Conservation (phyloP, 1,284 basidiomycete species). For the Pisolithus thermaeus region DNA sequence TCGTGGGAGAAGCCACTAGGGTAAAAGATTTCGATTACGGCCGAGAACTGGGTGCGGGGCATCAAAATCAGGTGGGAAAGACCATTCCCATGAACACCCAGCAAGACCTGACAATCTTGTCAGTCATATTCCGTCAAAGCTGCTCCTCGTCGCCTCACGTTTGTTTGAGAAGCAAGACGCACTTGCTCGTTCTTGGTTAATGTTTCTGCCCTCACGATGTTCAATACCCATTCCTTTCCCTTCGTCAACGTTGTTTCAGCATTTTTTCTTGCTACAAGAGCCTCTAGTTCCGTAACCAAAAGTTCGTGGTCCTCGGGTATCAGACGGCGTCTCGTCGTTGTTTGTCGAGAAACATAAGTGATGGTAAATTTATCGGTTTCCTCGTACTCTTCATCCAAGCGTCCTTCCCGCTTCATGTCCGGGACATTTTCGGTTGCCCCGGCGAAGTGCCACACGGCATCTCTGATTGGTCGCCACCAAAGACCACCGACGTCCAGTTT, state of each 20-base stretch:
- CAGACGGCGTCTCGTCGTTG: constrained; percentile 44
- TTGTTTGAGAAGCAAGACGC: constrained; percentile 54
- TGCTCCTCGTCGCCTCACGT: constrained; percentile 34
- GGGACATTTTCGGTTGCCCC: constrained; percentile 32
- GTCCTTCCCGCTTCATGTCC: neutral
- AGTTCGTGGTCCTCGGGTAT: constrained; percentile 52
- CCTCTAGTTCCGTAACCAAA: constrained; percentile 53
- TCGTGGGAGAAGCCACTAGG: constrained; percentile 76
- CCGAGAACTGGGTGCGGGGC: constrained; percentile 57
- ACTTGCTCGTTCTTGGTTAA: constrained; percentile 72
- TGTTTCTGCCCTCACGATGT: constrained; percentile 59
- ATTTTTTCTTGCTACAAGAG: constrained; percentile 44
- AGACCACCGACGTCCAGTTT: constrained; percentile 32
- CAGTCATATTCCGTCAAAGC: neutral
- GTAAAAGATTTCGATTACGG: constrained; percentile 79
- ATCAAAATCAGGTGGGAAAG: constrained; percentile 76
- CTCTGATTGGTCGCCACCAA: constrained; percentile 69
- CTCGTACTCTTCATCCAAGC: constrained; percentile 26
- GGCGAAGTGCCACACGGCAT: constrained; percentile 58
- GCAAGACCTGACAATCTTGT: constrained; percentile 46
- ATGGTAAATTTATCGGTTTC: constrained; percentile 51
- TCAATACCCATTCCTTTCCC: constrained; percentile 49
- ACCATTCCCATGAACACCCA: constrained; percentile 80
- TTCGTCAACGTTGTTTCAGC: constrained; percentile 4
- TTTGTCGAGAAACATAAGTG: constrained; percentile 73